Base-by-base conservation (phyloP, 768 basidiomycete genomes). In the Podaxis sp. region DNA sequence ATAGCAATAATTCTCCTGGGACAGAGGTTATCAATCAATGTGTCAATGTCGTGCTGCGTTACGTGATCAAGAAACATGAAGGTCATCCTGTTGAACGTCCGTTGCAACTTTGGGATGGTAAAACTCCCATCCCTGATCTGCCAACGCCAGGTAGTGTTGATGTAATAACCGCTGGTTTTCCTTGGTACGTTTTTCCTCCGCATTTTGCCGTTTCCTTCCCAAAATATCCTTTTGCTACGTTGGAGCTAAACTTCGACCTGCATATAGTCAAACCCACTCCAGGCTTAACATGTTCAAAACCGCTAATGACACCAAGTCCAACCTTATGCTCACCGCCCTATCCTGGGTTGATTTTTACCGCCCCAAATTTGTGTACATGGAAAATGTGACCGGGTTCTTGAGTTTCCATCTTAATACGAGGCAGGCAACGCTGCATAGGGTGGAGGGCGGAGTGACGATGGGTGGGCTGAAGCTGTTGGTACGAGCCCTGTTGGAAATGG, bases 381-480 rank as follows among this genome's bases (percentile, higher is more conserved):
- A 86, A 67, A 86, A 86, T 65, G 85, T 87, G 4, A 77, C 78
- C 0, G 84, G 83, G 0, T 85, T 86, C 63, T 69, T 82, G 5
- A 70, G 68, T 15, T 82, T 75, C 65, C 74, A 72, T 7, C 73
- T 86, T 4, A 76, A 78, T 63, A 75, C 79, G 0, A 70, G 58
- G 3, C 82, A 84, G 65, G 74, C 68, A 9, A 72, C 73, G 12
- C 64, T 66, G 33, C 74, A 89, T 71, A 68, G 74, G n/a, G 77
- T 87, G 0, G 79, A 77, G 49, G 89, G 88, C 12, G 90, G 88
- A 0, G 83, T 91, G 42, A 76, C 82, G n/a, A 84, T 84, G 81
- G 92, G 93, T 6, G 89, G 89, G 0, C 68, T 93, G 1, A 93
- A 91, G 70, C 79, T 93, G 17, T 68, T 92, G 19, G 69, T 85